Evolutionary conservation across 495 filamentous ascomycete species (phyloP), one percentile per base, ranked within the genome.

Genomic region (Haplographium delicatum): DNA sequence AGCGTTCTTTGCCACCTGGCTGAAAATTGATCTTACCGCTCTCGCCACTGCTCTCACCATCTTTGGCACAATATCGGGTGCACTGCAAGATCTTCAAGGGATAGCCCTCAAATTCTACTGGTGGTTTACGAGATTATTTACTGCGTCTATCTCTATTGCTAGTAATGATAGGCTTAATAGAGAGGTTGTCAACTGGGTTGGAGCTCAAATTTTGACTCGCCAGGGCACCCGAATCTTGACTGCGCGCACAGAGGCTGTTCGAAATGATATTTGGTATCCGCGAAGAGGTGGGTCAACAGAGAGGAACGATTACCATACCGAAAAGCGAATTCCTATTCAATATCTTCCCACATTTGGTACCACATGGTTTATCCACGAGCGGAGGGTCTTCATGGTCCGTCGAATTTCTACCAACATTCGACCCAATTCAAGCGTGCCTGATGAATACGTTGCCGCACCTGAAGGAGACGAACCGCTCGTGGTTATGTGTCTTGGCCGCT

Each of bases 281-380:
- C 40, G 40, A 44, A 51, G 38, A 30, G 2, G 47, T 43, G 28
- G 49, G 15, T n/a, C n/a, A n/a, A 57, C 56, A 31, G 61, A 62
- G 4, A 44, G 47, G 24, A 42, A 50, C 24, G 37, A 42, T 13
- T 49, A 40, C 20, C 9, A 24, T 16, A n/a, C 28, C 24, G 48
- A 51, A 4, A 51, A 51, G 20, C 62, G 68, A 30, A 50, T 65
- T 19, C 65, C 69, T 10, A 62, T 74, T 13, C 67, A 71, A 50
- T 73, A 73, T 47, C 59, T 71, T 7, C 72, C 72, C 19, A 70
- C 68, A 6, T 75, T 71, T 34, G 69, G 68, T 9, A 65, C 63
- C 0, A 67, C 66, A 0, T 71, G 67, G 66, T 72, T 73, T 53
- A 59, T 66, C 56, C 53, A 68, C 51, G 56, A 60, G n/a, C 61